These are phyloP conservation scores for Austroboletus novae-zelandiae DNA, from an alignment of 1,284 basidiomycete species.

Conservation along the genomic window DNA sequence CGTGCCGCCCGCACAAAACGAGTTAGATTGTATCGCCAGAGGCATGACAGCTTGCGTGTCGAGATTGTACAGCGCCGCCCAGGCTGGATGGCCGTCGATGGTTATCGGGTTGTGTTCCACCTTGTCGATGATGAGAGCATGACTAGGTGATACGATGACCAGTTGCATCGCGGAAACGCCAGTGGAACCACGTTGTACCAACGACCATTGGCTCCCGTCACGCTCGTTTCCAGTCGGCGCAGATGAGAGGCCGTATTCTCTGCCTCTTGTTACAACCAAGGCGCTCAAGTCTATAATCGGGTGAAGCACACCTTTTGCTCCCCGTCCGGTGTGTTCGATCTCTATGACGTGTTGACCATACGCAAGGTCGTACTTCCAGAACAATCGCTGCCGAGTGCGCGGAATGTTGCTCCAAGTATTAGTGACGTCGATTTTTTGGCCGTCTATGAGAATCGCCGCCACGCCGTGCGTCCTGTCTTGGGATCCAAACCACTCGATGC, in stretches of 20 bases:
- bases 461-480: slow-evolving; percentile 52
- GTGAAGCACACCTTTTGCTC: slow-evolving; percentile 34
- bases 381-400: slow-evolving; percentile 60
- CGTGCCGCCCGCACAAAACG: slow-evolving; percentile 84
- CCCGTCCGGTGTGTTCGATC: slow-evolving; percentile 54
- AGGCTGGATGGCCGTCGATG: slow-evolving; percentile 72
- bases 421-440: slow-evolving; percentile 41
- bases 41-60: slow-evolving; percentile 60
- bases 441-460: slow-evolving; percentile 59
- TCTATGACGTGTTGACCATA: slow-evolving; percentile 59
- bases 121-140: slow-evolving; percentile 77
- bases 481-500: slow-evolving; percentile 75
- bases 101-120: slow-evolving; percentile 81
- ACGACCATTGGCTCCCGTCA: slow-evolving; percentile 39
- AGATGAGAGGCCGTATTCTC: slow-evolving; percentile 7
- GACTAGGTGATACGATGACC: slow-evolving; percentile 64
- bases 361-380: slow-evolving; percentile 55
- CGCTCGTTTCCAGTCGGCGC: neutral
- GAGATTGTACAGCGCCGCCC: slow-evolving; percentile 74
- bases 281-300: slow-evolving; percentile 59
- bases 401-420: slow-evolving; percentile 45
- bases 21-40: slow-evolving; percentile 71
- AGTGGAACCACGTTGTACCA: slow-evolving; percentile 60
- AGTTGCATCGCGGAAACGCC: slow-evolving; percentile 86
- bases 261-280: slow-evolving; percentile 57